A percentile compares a stretch with the other conserved stretches of the same genome.
phyloP scores from a whole-genome alignment of 1,284 basidiomycete species.

The Microbotryum scabiosae region DNA sequence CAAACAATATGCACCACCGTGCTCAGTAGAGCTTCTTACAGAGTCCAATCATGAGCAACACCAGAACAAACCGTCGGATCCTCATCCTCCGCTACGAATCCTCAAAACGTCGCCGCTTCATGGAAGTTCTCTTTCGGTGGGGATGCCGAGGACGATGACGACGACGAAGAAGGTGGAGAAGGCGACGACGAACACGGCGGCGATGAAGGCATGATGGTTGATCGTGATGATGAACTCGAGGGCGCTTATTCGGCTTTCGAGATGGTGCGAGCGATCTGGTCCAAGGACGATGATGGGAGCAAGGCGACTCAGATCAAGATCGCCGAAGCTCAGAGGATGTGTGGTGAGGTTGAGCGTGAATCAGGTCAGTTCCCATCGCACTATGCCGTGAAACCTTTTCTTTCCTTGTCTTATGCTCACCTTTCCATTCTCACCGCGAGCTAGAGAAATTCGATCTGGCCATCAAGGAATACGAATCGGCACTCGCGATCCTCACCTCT shows the following conservation, averaged over 20 bases:
- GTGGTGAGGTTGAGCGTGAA: conserved; percentile 34
- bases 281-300: neutral
- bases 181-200: conserved; percentile 16
- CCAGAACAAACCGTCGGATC: conserved; percentile 12
- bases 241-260: conserved; percentile 32
- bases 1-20: neutral
- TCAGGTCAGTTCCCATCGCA: conserved; percentile 18
- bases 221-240: conserved; percentile 33
- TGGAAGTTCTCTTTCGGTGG: conserved; percentile 30
- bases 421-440: neutral
- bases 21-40: neutral
- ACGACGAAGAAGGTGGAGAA: conserved; percentile 16
- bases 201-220: conserved; percentile 17
- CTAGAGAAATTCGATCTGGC: conserved; percentile 32
- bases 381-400: neutral
- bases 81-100: conserved; percentile 7
- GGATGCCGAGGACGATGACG: conserved; percentile 27
- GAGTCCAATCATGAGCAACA: neutral
- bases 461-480: conserved; percentile 30
- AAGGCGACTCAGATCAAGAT: conserved; percentile 19
- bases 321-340: conserved; percentile 29
- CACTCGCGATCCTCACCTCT: conserved; percentile 20
- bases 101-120: conserved; percentile 4
- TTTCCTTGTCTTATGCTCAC: no score
- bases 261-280: conserved; percentile 25